These are phyloP conservation scores for Amanita phalloides DNA, from an alignment of 768 basidiomycete species.

Conservation along the genomic window DNA sequence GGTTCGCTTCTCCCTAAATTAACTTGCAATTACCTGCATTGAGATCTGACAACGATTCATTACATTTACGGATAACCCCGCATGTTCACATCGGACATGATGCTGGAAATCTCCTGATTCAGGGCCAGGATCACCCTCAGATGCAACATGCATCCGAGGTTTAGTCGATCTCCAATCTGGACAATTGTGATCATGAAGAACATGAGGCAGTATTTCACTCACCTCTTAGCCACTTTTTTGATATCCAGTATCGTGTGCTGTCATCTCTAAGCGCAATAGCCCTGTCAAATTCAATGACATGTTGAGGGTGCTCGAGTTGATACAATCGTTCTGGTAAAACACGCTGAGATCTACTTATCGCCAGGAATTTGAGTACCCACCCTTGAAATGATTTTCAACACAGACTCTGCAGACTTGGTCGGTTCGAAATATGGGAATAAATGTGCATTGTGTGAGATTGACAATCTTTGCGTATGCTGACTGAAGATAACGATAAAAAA, in stretches of 20 bases:
- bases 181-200: constrained; percentile 2
- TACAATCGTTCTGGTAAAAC: constrained; percentile 50
- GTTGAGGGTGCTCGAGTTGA: constrained; percentile 51
- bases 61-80: constrained; percentile 40
- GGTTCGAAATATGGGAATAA: constrained; percentile 36
- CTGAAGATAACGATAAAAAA: constrained; percentile 19
- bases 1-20: neutral
- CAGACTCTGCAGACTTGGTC: constrained; percentile 53
- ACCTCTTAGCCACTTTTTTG: constrained; percentile 76
- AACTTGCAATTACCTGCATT: constrained; percentile 28
- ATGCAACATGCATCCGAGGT: constrained; percentile 66
- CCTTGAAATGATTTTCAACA: constrained; percentile 43
- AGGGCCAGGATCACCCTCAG: constrained; percentile 55
- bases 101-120: constrained; percentile 41
- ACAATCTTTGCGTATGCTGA: constrained; percentile 31
- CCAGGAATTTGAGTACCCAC: constrained; percentile 20
- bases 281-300: constrained; percentile 50
- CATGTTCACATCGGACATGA: constrained; percentile 70
- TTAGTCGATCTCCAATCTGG: constrained; percentile 64
- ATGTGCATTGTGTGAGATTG: constrained; percentile 31
- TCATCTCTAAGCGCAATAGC: constrained; percentile 28
- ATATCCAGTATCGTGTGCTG: constrained; percentile 58
- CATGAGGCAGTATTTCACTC: constrained; percentile 6
- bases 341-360: constrained; percentile 1
- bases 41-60: constrained; percentile 56